A percentile compares a stretch with the other conserved stretches of the same genome.
Evolutionary conservation across 2,329 filamentous ascomycete genomes (phyloP).

Genomic region (Ascochyta clinopodiicola): DNA sequence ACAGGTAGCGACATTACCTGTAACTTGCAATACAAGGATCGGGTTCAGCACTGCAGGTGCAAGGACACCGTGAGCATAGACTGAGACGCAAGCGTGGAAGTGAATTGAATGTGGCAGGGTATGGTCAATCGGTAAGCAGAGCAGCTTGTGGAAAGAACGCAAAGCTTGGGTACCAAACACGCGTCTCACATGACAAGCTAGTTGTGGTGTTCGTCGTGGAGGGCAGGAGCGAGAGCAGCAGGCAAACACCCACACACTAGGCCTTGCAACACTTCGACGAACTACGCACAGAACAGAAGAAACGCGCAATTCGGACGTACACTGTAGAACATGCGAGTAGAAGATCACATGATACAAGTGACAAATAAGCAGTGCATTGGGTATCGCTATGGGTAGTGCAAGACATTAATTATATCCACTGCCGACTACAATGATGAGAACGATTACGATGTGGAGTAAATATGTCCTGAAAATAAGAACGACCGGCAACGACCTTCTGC

Average conservation of each 20-base stretch:
- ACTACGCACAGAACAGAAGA: not conserved
- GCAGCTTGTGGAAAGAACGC: not conserved
- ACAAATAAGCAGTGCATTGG: not conserved
- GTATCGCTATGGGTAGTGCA: constrained; percentile 1
- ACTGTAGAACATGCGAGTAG: too few species aligned
- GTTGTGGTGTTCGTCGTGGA: not conserved
- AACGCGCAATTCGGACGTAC: not conserved
- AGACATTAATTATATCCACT: not conserved
- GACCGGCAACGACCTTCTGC: not conserved
- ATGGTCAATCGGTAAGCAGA: not conserved
- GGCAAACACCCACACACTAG: not conserved
- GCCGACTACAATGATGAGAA: not conserved
- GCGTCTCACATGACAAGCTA: not conserved
- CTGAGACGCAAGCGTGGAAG: not conserved
- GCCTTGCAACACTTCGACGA: not conserved
- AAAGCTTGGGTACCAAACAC: not conserved
- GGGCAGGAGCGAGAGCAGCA: constrained; percentile 4
- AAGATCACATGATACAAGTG: not conserved
- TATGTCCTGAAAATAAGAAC: not conserved
- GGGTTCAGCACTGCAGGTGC: not conserved
- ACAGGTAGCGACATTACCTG: constrained; percentile 2
- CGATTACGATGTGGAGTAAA: not conserved
- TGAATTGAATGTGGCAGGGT: not conserved
- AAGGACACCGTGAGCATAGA: not conserved
- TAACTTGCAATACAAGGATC: not conserved